Percentiles rank a stretch among this genome's conserved stretches.
These are phyloP conservation scores for Naganishia liquefaciens DNA, from an alignment of 1,284 basidiomycete species.

Conservation along the genomic window DNA sequence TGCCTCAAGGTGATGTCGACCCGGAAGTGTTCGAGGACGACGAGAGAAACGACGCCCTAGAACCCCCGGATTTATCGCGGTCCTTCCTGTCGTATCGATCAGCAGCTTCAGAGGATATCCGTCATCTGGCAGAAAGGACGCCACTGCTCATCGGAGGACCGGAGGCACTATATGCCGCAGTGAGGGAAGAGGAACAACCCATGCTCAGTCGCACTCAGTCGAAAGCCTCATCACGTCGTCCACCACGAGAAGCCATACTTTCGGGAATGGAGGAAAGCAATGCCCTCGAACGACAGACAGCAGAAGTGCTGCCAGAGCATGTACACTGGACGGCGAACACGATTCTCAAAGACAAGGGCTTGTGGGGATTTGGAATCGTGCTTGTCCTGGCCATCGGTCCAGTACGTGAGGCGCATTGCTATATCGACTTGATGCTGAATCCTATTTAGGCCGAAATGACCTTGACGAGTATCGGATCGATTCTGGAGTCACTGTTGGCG, in stretches of 20 bases:
- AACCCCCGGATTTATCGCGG: slow-evolving; percentile 18
- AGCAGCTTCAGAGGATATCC: slow-evolving; percentile 18
- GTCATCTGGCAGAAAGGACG: slow-evolving; percentile 26
- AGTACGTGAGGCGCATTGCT: slow-evolving; percentile 35
- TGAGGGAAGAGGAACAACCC: slow-evolving; percentile 41
- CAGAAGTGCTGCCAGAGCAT: slow-evolving; percentile 26
- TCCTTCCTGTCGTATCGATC: slow-evolving; percentile 27
- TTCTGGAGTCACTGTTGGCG: slow-evolving; percentile 51
- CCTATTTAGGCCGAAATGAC: slow-evolving; percentile 48
- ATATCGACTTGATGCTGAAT: background rate
- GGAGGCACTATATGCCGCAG: slow-evolving; percentile 42
- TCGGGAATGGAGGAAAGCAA: slow-evolving; percentile 39
- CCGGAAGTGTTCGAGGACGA: slow-evolving; percentile 11
- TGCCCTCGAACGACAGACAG: slow-evolving; percentile 20
- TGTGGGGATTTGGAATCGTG: slow-evolving; percentile 51
- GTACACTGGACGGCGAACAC: slow-evolving; percentile 44
- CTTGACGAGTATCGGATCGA: slow-evolving; percentile 52
- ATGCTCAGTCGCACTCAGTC: slow-evolving; percentile 37
- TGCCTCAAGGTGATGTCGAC: slow-evolving; percentile 3
- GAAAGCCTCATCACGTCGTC: slow-evolving; percentile 21
- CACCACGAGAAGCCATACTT: slow-evolving; percentile 2
- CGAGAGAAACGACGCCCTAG: slow-evolving; percentile 1
- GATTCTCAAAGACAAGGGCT: slow-evolving; percentile 47
- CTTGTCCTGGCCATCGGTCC: slow-evolving; percentile 51
- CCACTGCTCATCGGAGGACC: slow-evolving; percentile 51